Percentiles rank a stretch among this genome's conserved stretches.
Evolutionary conservation across 306 rosid genomes (phyloP).

Genomic region (Morella rubra): DNA sequence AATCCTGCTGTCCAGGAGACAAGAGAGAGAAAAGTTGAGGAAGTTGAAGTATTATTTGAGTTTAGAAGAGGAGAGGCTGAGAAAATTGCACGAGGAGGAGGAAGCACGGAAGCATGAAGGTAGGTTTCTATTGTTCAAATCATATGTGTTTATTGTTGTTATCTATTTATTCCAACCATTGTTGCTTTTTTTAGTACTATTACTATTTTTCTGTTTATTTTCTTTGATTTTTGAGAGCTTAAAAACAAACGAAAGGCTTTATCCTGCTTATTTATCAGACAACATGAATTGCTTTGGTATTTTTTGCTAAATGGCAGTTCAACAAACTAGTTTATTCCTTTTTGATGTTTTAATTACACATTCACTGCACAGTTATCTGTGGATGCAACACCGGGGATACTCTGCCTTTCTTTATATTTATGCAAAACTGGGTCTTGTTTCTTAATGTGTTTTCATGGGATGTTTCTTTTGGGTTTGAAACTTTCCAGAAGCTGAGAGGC

Average conservation of each 20-base stretch:
- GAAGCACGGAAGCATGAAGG: constrained; percentile 85
- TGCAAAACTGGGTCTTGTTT: neutral
- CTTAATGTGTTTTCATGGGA: neutral
- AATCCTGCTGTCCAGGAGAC: constrained; percentile 61
- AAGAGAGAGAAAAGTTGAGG: constrained; percentile 68
- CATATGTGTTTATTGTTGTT: neutral
- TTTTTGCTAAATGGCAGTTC: neutral
- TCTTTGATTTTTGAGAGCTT: neutral
- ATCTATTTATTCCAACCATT: too few relatives aligned
- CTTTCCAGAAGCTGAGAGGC: constrained; percentile 76
- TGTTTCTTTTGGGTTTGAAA: constrained; percentile 5
- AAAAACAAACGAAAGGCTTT: neutral
- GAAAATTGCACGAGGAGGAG: constrained; percentile 71
- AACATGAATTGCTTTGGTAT: neutral
- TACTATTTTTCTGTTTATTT: neutral
- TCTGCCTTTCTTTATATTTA: neutral
- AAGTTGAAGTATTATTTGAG: constrained; percentile 72
- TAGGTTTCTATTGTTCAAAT: constrained; percentile 7
- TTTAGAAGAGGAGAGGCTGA: constrained; percentile 74
- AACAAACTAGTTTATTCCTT: neutral
- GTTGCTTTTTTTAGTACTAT: too few relatives aligned
- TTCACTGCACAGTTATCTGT: neutral
- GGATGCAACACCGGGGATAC: neutral
- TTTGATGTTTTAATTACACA: neutral
- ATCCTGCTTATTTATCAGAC: neutral